Evolutionary conservation across 116 monocot species (phyloP), one percentile per base, ranked within the genome.

Genomic region (Zostera marina): DNA sequence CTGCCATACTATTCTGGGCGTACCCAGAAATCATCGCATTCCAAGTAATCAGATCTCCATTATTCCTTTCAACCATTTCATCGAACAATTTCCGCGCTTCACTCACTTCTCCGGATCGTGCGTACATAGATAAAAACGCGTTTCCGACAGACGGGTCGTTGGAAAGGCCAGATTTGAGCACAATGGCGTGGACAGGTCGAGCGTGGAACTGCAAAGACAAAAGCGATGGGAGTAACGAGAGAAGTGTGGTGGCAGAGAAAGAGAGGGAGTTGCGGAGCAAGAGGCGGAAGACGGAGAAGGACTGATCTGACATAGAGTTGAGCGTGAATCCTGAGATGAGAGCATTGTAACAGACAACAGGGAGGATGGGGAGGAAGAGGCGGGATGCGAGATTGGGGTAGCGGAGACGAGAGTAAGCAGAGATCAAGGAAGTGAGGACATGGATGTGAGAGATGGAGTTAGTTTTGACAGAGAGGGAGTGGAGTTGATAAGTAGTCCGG

Each of bases 21-120:
- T 83, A 87, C 13, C 64, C 74, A 1, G 87, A 78, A 22, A 93
- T 70, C 77, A 92, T 74, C 16, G 87, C 75, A 42, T 92, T 92
- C 77, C 87, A 87, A 1, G 75, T 59, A 17, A 87, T 61, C 15
- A 87, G 21, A 15, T 79, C 79, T 38, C 69, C 71, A 4, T 13
- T 11, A 0, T 48, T 58, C 2, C 4, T 5, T 32, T 54, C 14
- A 5, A 53, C 51, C 75, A 85, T 73, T 45, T 56, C 70, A 14
- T 92, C 80, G 43, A 92, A 92, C 22, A 83, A 23, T 14, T 44
- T 47, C 11, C 73, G 66, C 20, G 92, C 83, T 0, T 40, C 4
- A 5, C 53, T 59, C 0, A 76, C 46, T 1, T 59, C 80, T 17
- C 80, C 77, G 15, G 53, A 38, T 3, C 65, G 67, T 0, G 75